These are phyloP conservation scores for Arachis hypogaea DNA, from an alignment of 306 rosid species.

Conservation along the genomic window DNA sequence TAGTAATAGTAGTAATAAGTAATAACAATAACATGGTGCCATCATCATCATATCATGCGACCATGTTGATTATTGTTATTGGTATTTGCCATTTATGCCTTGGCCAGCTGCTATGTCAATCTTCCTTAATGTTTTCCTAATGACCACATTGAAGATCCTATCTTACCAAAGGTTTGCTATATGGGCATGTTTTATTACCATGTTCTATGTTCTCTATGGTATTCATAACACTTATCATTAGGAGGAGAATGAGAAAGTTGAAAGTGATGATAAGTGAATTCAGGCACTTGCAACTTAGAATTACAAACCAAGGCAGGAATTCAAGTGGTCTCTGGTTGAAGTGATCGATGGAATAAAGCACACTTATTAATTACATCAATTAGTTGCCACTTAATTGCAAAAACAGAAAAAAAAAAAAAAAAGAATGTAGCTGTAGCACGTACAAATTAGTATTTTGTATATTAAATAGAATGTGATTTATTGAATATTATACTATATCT, in stretches of 20 bases:
- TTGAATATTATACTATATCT: too few relatives aligned
- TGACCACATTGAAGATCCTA: conserved; percentile 58
- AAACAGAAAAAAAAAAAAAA: neutral
- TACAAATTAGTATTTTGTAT: too few relatives aligned
- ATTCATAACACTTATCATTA: conserved; percentile 85
- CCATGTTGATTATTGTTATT: conserved; percentile 23
- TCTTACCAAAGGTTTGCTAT: conserved; percentile 73
- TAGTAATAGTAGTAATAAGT: too few relatives aligned
- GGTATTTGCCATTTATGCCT: conserved; percentile 93
- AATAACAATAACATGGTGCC: conserved; percentile 26
- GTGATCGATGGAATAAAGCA: too few relatives aligned
- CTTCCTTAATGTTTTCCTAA: conserved; percentile 79
- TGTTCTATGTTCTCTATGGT: conserved; percentile 85
- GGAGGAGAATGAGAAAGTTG: conserved; percentile 57
- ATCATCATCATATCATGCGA: conserved; percentile 24
- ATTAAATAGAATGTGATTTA: too few relatives aligned
- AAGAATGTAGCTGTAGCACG: too few relatives aligned
- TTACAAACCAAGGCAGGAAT: neutral
- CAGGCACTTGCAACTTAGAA: neutral
- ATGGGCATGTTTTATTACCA: conserved; percentile 64
- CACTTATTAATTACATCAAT: neutral
- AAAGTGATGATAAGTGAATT: conserved; percentile 40
- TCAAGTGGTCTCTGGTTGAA: conserved; percentile 31
- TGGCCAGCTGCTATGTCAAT: conserved; percentile 88
- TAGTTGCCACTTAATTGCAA: neutral